These are phyloP conservation scores for Trichomonascaceae sp. DNA, from an alignment of 1,139 yeast genomes.

Conservation along the genomic window DNA sequence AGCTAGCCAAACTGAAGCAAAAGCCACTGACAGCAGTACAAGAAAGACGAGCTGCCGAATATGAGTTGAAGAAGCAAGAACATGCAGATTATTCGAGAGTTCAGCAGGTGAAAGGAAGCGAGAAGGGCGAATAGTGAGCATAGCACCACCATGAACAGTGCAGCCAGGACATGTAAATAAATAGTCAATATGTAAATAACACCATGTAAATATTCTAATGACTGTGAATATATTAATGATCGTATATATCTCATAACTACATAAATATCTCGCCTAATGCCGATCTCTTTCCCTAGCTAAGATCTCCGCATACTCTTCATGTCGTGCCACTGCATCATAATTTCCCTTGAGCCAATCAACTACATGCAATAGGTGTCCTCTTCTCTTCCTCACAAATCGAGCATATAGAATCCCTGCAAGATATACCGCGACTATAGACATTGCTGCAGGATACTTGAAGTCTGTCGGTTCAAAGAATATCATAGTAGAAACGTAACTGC, in stretches of 20 bases:
- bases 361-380: background rate
- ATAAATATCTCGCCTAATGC: background rate
- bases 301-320: background rate
- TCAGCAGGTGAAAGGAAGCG: constrained; percentile 35
- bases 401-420: constrained; percentile 21
- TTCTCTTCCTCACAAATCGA: background rate
- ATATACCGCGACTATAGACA: constrained; percentile 24
- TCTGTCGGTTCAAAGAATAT: constrained; percentile 30
- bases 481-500: constrained; percentile 30
- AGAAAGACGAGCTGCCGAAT: constrained; percentile 61
- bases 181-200: background rate
- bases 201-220: background rate
- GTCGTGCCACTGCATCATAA: background rate
- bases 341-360: background rate
- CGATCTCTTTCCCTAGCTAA: background rate
- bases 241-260: no score
- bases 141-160: background rate
- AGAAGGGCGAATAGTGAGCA: background rate
- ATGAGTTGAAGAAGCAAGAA: constrained; percentile 65
- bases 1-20: constrained; percentile 37
- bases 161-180: background rate
- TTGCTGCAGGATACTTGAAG: constrained; percentile 28
- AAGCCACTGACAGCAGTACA: constrained; percentile 37
- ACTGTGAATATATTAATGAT: background rate
- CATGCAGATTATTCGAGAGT: constrained; percentile 53